These are phyloP conservation scores for Monilinia vaccinii-corymbosi DNA, from an alignment of 2,329 filamentous ascomycete genomes.

Conservation along the genomic window DNA sequence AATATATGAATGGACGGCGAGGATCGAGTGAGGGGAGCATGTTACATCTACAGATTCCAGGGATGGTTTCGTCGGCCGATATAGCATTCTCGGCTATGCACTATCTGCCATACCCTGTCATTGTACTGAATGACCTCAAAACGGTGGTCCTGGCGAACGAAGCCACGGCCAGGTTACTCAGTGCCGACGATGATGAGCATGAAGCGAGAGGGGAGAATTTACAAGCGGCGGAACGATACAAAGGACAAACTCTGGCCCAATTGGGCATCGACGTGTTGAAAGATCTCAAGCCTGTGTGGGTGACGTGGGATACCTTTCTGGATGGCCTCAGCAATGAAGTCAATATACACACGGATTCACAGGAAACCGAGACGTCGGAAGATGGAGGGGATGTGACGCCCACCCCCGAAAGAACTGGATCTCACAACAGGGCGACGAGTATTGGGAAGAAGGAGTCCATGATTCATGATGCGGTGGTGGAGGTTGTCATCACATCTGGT, in stretches of 20 bases:
- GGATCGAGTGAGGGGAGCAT: constrained; percentile 12
- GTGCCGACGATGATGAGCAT: constrained; percentile 40
- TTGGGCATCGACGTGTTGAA: constrained; percentile 67
- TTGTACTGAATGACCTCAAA: constrained; percentile 60
- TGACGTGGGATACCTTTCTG: constrained; percentile 50
- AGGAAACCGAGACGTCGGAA: constrained; percentile 9
- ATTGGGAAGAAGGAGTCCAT: constrained; percentile 30
- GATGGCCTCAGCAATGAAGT: constrained; percentile 37
- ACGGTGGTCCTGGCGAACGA: constrained; percentile 67
- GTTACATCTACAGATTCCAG: constrained; percentile 33
- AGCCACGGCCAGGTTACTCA: constrained; percentile 61
- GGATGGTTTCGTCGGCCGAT: constrained; percentile 39
- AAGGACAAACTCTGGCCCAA: constrained; percentile 57
- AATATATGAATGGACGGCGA: constrained; percentile 16
- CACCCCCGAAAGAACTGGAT: constrained; percentile 26
- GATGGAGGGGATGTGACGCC: constrained; percentile 29
- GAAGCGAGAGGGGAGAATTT: constrained; percentile 33
- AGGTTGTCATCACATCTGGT: constrained; percentile 51
- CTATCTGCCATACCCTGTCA: constrained; percentile 62
- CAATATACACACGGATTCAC: constrained; percentile 8
- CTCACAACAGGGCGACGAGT: constrained; percentile 13
- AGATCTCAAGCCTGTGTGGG: constrained; percentile 51
- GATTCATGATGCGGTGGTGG: constrained; percentile 53
- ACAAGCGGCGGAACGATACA: constrained; percentile 44
- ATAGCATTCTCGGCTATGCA: constrained; percentile 61